phyloP scores from a whole-genome alignment of 192 early-diverging fungal species.

The Entomortierella parvispora region DNA sequence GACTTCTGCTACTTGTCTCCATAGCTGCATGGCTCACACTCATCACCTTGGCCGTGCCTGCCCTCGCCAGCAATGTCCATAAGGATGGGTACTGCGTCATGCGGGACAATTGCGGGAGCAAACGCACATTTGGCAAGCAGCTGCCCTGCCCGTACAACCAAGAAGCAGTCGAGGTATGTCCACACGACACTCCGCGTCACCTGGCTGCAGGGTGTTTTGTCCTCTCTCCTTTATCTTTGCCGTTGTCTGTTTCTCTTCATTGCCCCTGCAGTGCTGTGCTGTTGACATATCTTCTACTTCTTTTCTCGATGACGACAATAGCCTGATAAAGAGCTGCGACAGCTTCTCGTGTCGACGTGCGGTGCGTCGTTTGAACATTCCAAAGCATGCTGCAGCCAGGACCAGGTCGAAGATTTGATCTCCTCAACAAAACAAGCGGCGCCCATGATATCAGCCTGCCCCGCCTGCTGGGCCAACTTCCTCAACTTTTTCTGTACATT shows the following conservation, averaged over 20 bases:
- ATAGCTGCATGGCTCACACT: conserved; percentile 7
- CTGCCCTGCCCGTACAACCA: conserved; percentile 65
- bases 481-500: conserved; percentile 71
- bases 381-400: conserved; percentile 64
- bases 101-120: conserved; percentile 66
- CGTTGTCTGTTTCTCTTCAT: neutral
- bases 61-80: conserved; percentile 50
- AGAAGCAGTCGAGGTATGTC: conserved; percentile 55
- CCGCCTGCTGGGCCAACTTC: conserved; percentile 76
- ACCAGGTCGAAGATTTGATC: conserved; percentile 59
- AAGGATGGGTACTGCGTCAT: conserved; percentile 67
- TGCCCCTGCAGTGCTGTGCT: neutral
- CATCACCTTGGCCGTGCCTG: conserved; percentile 2
- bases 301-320: neutral
- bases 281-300: neutral
- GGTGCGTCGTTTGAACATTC: conserved; percentile 58
- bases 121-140: conserved; percentile 50
- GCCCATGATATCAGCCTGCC: conserved; percentile 65
- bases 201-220: neutral
- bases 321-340: conserved; percentile 56
- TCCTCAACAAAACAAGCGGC: conserved; percentile 62
- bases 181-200: too few relatives aligned
- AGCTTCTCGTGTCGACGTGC: conserved; percentile 60
- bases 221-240: too few relatives aligned
- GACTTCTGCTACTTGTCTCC: conserved; percentile 5